Percentiles rank a stretch among this genome's conserved stretches.
Conservation (phyloP, 2,329 filamentous ascomycete species). For the Bisporella sp. region DNA sequence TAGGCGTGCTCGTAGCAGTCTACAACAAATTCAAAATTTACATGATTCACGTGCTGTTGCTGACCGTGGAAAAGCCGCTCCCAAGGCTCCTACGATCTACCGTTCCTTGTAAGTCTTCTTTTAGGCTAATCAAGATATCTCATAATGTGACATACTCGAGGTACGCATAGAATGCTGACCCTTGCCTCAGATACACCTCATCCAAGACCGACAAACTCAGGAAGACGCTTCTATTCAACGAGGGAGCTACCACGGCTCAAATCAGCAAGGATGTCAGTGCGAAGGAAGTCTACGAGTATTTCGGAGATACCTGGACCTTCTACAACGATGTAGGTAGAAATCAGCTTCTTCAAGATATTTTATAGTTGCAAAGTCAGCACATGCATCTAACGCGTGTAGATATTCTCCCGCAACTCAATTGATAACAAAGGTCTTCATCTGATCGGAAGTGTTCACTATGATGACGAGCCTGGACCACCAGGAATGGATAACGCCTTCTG, state of each 20-base stretch:
- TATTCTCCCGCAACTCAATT: slow-evolving; percentile 44
- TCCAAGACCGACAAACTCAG: slow-evolving; percentile 6
- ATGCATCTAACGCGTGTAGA: slow-evolving; percentile 1
- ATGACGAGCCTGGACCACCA: slow-evolving; percentile 22
- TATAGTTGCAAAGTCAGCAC: too few relatives aligned
- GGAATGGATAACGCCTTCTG: slow-evolving; percentile 41
- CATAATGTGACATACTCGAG: too few relatives aligned
- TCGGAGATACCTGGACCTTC: slow-evolving; percentile 42
- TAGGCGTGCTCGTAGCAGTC: background rate
- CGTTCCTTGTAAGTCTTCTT: background rate
- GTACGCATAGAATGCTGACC: background rate
- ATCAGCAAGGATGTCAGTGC: slow-evolving; percentile 24
- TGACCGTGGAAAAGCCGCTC: background rate
- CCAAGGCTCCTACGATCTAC: background rate
- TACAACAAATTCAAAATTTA: background rate
- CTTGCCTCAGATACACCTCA: slow-evolving; percentile 4
- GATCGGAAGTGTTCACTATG: slow-evolving; percentile 46
- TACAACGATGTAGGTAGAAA: slow-evolving; percentile 31
- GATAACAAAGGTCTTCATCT: slow-evolving; percentile 44
- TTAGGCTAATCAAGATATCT: background rate
- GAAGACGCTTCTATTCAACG: slow-evolving; percentile 9
- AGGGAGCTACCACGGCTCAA: slow-evolving; percentile 1
- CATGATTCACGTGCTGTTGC: background rate
- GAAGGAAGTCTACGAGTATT: slow-evolving; percentile 44
- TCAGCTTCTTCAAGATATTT: background rate